Conservation (phyloP, 805 yeast genomes). For the Candida golubevii region DNA sequence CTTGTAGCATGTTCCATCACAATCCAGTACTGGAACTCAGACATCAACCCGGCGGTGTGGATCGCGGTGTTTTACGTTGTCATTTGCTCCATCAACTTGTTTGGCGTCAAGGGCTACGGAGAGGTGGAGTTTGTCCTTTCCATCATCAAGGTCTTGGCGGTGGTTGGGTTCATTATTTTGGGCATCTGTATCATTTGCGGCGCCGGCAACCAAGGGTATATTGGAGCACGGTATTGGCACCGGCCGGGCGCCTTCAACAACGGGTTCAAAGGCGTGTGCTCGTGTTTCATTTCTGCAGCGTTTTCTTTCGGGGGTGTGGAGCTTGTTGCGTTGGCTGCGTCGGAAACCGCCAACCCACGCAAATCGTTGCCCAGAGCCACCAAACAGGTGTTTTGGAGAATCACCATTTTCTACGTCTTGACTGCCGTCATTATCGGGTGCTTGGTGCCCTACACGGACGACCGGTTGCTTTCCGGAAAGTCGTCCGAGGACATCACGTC, state of each 20-base stretch:
- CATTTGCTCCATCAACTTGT: constrained; percentile 31
- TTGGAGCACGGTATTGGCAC: constrained; percentile 50
- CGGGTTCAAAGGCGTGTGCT: constrained; percentile 53
- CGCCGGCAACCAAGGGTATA: constrained; percentile 42
- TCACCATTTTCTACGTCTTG: constrained; percentile 45
- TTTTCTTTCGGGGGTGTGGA: constrained; percentile 63
- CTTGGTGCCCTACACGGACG: constrained; percentile 47
- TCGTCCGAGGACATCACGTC: constrained; percentile 16
- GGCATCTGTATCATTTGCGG: constrained; percentile 38
- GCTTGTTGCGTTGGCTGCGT: constrained; percentile 55
- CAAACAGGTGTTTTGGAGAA: constrained; percentile 53
- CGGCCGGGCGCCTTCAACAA: constrained; percentile 52
- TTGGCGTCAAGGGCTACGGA: constrained; percentile 33
- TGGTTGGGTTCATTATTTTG: constrained; percentile 23
- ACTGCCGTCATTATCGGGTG: constrained; percentile 47
- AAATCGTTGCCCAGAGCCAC: constrained; percentile 55
- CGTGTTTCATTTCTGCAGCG: constrained; percentile 52
- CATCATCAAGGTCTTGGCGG: constrained; percentile 25
- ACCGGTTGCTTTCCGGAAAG: constrained; percentile 20
- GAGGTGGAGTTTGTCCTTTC: constrained; percentile 25
- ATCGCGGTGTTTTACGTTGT: constrained; percentile 32
- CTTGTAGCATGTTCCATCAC: constrained; percentile 33
- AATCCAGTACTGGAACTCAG: constrained; percentile 31
- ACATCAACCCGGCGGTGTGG: constrained; percentile 35
- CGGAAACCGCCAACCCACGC: constrained; percentile 52